Conservation (phyloP, 2,329 filamentous ascomycete genomes). For the Rutstroemia sp. region DNA sequence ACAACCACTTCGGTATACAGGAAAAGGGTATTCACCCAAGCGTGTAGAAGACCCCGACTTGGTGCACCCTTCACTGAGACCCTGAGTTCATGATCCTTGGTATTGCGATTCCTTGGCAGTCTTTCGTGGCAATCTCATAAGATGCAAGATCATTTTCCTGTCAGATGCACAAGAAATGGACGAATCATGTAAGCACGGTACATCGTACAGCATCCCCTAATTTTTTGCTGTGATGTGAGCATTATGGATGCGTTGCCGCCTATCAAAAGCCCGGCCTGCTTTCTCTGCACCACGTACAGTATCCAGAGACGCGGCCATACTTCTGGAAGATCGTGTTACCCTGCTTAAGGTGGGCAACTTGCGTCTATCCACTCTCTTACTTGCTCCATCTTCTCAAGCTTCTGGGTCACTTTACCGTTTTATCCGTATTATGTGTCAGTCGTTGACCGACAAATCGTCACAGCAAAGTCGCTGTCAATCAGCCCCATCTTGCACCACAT, state of each 20-base stretch:
- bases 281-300: constrained; percentile 5
- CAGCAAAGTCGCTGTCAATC: background rate
- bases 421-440: background rate
- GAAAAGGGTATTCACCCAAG: too few species aligned
- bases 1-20: too few species aligned
- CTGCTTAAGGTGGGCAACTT: background rate
- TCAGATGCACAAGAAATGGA: background rate
- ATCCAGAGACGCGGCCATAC: constrained; percentile 10
- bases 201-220: constrained; percentile 4
- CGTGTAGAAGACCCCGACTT: too few species aligned
- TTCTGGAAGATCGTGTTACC: constrained; percentile 5
- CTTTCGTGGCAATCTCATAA: constrained; percentile 5
- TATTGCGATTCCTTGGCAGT: constrained; percentile 4
- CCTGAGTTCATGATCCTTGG: background rate
- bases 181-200: constrained; percentile 7
- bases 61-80: background rate
- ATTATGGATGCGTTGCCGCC: background rate
- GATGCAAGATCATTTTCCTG: background rate
- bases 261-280: background rate
- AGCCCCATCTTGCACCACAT: background rate
- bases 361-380: constrained; percentile 1
- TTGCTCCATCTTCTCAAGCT: background rate
- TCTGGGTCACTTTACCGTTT: background rate
- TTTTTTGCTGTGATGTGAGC: background rate
- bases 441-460: constrained; percentile 1